phyloP scores from a whole-genome alignment of 805 yeast genomes.

The Barnettozyma populi region DNA sequence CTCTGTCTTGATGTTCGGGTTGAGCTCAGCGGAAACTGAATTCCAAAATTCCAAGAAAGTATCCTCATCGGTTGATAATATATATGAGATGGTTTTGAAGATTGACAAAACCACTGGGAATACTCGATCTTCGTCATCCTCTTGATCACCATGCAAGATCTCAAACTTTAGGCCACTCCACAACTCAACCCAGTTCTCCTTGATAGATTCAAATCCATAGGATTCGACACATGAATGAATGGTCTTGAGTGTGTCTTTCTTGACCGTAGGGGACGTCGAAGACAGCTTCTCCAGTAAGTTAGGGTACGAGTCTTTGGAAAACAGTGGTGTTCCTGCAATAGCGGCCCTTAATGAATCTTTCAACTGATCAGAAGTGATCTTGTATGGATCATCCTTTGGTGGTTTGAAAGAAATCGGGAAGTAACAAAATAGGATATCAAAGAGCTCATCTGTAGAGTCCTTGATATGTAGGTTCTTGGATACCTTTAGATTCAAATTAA shows the following conservation, averaged over 20 bases:
- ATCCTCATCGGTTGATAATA: slow-evolving; percentile 28
- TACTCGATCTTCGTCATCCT: slow-evolving; percentile 35
- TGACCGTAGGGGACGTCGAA: slow-evolving; percentile 66
- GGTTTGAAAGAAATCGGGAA: slow-evolving; percentile 95
- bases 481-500: slow-evolving; percentile 47
- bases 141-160: slow-evolving; percentile 73
- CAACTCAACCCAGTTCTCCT: slow-evolving; percentile 60
- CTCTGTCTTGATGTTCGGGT: slow-evolving; percentile 43
- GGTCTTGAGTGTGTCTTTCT: slow-evolving; percentile 68
- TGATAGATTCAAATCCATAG: slow-evolving; percentile 45
- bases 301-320: slow-evolving; percentile 70
- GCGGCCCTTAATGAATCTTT: slow-evolving; percentile 57
- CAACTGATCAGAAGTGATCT: slow-evolving; percentile 69
- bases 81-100: slow-evolving; percentile 38
- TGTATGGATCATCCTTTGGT: slow-evolving; percentile 83
- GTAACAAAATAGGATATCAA: slow-evolving; percentile 88
- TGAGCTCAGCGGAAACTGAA: slow-evolving; percentile 44
- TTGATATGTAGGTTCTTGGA: slow-evolving; percentile 35
- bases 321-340: slow-evolving; percentile 52
- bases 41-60: slow-evolving; percentile 35
- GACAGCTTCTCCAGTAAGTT: slow-evolving; percentile 75
- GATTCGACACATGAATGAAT: slow-evolving; percentile 48
- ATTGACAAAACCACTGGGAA: slow-evolving; percentile 40
- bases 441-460: slow-evolving; percentile 56
- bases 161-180: slow-evolving; percentile 92